A percentile compares a stretch with the other conserved stretches of the same genome.
phyloP scores from a whole-genome alignment of 176 grass and related monocot genomes.

The Panicum miliaceum region DNA sequence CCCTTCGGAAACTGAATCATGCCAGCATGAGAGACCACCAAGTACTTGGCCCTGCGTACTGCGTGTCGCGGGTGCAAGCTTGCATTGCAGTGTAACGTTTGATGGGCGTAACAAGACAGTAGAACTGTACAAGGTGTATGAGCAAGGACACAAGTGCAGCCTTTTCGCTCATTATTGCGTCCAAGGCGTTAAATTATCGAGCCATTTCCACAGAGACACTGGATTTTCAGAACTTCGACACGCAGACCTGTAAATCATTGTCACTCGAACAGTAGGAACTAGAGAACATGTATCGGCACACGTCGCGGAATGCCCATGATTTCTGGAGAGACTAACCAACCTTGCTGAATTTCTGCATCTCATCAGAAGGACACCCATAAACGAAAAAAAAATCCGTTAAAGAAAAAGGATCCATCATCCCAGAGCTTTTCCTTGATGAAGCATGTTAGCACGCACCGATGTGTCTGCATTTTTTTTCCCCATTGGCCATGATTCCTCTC shows the following conservation, averaged over 20 bases:
- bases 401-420: neutral
- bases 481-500: conserved; percentile 46
- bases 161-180: neutral
- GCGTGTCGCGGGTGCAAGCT: neutral
- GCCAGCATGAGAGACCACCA: neutral
- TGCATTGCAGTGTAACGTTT: neutral
- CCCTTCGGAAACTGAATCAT: conserved; percentile 33
- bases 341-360: conserved; percentile 40
- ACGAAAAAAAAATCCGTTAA: no score
- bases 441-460: neutral
- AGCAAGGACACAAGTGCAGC: neutral
- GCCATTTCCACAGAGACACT: no score
- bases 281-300: neutral
- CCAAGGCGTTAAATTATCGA: neutral
- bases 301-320: conserved; percentile 37
- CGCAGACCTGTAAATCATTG: no score
- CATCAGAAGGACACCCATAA: neutral
- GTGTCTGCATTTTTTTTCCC: conserved; percentile 14
- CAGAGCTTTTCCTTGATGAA: conserved; percentile 47
- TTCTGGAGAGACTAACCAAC: conserved; percentile 37
- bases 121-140: neutral
- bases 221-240: no score
- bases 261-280: neutral
- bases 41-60: neutral
- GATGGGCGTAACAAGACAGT: neutral